Evolutionary conservation across 805 yeast species (phyloP), one percentile per base, ranked within the genome.

Genomic region (Candida insectalens): DNA sequence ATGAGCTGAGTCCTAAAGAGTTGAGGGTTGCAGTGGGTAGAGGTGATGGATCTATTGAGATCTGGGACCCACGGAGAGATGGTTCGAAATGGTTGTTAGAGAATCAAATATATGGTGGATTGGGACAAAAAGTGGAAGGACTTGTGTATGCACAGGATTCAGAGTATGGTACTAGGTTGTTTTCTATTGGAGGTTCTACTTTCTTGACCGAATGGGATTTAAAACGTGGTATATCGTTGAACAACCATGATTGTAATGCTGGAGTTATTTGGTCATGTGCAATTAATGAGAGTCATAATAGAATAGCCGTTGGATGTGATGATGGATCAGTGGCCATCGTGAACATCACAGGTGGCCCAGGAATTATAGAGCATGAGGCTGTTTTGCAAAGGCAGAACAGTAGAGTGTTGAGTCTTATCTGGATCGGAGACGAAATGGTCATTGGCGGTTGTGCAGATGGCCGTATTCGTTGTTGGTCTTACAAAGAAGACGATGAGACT

Each of bases 391-490:
- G 95, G 59, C 94, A 83, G 51, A 85, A 79, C 36, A 71, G 85
- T 30, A 69, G 96, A 53, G 80, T 92, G 1, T 63, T 92, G 48
- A 70, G 84, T 36, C 54, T 92, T 27, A 70, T 82, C 35, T 92
- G 95, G 94, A 69, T 69, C 38, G 70, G 67, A 14, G 67, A 78
- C 43, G 71, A 71, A 6, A 60, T 66, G 40, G 60, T 92, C 23
- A 72, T 85, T 26, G 96, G 96, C 32, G 98, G 98, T 9, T 92
- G 97, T 57, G 83, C 96, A 2, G 97, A 92, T 56, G 98, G 95
- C 16, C 71, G 83, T 50, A 69, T 92, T 25, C 73, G 96, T 51
- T 75, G 82, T 30, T 92, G 97, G 96, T 60, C 70, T 12, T 58
- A 63, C 15, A 48, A 50, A 2, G 65, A 57, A 5, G 48, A 51